Evolutionary conservation across 805 yeast genomes (phyloP), one percentile per base, ranked within the genome.

Genomic region (Candida orba): DNA sequence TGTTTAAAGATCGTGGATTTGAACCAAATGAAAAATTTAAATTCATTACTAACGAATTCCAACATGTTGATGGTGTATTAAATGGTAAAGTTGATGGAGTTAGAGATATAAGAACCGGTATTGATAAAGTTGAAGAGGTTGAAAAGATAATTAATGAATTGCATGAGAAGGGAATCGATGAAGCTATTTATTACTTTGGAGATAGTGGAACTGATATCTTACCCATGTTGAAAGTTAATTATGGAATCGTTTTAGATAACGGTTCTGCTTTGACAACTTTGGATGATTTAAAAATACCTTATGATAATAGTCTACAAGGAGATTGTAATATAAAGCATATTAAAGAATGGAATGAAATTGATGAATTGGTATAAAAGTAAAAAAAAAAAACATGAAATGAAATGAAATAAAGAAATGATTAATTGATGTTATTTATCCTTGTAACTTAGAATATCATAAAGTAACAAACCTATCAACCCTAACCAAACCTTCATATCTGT

Each of bases 401-500:
- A 15, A 4, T 20, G 22, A 20, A 20, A 20, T 20, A 20, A 20
- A 20, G 22, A 20, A 20, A 20, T 20, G 22, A 20, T 20, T 20
- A 20, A 20, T 20, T 20, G 22, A 20, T 20, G 22, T 20, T 20
- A 5, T 20, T 20, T 20, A 20, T 20, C 22, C 22, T 27, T 27
- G 14, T 27, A 27, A 10, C 14, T 27, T 27, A 6, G 9, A 8
- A 25, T 10, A 4, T 58, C 54, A 73, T 24, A 76, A 47, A 49
- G 65, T 74, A 44, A 81, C 56, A 49, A 68, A 71, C 49, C 72
- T 70, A 37, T 69, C 66, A 23, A 84, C 72, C 45, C 76, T 72
- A 2, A 88, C 83, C 51, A 89, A 60, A 0, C 96, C 96, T 39
- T 77, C 75, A 14, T 70, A 78, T 46, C 65, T 54, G 53, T 86